A percentile compares a stretch with the other conserved stretches of the same genome.
phyloP scores from a whole-genome alignment of 768 basidiomycete genomes.

The Calocera viscosa region DNA sequence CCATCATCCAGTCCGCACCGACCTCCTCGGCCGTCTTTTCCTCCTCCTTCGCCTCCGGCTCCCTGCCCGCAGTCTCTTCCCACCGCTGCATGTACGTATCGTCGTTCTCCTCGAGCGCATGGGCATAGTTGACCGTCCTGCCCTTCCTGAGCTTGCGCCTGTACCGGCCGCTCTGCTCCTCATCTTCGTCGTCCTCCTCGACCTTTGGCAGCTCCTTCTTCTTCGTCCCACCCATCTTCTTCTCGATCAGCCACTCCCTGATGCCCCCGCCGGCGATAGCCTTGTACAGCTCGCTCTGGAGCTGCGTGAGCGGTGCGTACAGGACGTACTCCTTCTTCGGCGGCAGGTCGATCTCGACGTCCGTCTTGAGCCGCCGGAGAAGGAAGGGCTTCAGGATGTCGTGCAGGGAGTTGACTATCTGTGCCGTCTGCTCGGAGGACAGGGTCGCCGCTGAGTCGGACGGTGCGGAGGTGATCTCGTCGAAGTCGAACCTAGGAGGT shows the following conservation, averaged over 20 bases:
- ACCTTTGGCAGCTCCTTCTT: constrained; percentile 16
- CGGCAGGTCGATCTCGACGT: constrained; percentile 81
- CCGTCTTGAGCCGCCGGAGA: constrained; percentile 77
- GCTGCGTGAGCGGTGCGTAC: constrained; percentile 73
- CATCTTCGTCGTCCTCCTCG: constrained; percentile 23
- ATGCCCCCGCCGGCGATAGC: constrained; percentile 60
- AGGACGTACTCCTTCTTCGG: constrained; percentile 92
- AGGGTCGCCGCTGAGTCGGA: constrained; percentile 43
- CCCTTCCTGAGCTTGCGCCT: constrained; percentile 20
- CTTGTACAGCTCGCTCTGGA: constrained; percentile 78
- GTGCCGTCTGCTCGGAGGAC: constrained; percentile 44
- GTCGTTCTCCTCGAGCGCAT: constrained; percentile 40
- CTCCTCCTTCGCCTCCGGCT: constrained; percentile 28
- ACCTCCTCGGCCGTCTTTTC: constrained; percentile 41
- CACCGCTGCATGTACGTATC: constrained; percentile 54
- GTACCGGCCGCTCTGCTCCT: constrained; percentile 23
- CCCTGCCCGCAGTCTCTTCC: constrained; percentile 29
- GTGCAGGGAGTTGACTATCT: constrained; percentile 69
- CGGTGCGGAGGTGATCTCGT: constrained; percentile 36
- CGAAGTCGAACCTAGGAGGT: constrained; percentile 21
- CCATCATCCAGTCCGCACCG: constrained; percentile 45
- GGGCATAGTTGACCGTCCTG: constrained; percentile 38
- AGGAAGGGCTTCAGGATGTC: constrained; percentile 92
- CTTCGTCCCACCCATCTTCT: constrained; percentile 32
- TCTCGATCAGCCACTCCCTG: constrained; percentile 36